Percentiles rank a stretch among this genome's conserved stretches.
Evolutionary conservation across 768 basidiomycete species (phyloP).

Genomic region (Paxillus rubicundulus): DNA sequence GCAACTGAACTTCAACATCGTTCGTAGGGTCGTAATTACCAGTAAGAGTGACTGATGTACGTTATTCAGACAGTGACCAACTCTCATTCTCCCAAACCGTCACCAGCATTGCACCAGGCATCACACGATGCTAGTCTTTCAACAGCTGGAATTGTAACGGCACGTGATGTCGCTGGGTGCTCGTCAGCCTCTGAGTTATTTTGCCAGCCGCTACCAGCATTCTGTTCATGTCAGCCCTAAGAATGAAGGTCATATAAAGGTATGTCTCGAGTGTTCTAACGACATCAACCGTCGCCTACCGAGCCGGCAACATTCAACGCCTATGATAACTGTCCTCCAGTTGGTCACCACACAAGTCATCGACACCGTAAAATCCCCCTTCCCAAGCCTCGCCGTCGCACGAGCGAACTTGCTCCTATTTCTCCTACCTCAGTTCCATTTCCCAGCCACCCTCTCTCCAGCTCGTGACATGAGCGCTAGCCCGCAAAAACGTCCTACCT

Average conservation of each 20-base stretch:
- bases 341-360: constrained; percentile 1
- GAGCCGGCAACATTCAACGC: background rate
- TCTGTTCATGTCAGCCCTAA: constrained; percentile 15
- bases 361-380: background rate
- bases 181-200: background rate
- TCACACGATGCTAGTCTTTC: no score
- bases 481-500: constrained; percentile 3
- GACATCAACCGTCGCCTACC: background rate
- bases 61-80: background rate
- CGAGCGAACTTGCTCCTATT: background rate
- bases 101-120: no score
- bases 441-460: constrained; percentile 1
- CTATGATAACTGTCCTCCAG: background rate
- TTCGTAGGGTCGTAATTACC: no score
- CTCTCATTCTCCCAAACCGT: background rate
- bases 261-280: background rate
- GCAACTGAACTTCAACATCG: no score
- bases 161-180: background rate
- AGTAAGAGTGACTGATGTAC: background rate
- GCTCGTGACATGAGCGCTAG: constrained; percentile 9
- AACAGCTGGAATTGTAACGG: no score
- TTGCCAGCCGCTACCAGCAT: constrained; percentile 3
- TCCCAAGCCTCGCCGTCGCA: background rate
- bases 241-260: constrained; percentile 8
- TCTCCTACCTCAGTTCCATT: constrained; percentile 6